Evolutionary conservation across 2,329 filamentous ascomycete genomes (phyloP).

Genomic region (Chaetothyriales sp.): DNA sequence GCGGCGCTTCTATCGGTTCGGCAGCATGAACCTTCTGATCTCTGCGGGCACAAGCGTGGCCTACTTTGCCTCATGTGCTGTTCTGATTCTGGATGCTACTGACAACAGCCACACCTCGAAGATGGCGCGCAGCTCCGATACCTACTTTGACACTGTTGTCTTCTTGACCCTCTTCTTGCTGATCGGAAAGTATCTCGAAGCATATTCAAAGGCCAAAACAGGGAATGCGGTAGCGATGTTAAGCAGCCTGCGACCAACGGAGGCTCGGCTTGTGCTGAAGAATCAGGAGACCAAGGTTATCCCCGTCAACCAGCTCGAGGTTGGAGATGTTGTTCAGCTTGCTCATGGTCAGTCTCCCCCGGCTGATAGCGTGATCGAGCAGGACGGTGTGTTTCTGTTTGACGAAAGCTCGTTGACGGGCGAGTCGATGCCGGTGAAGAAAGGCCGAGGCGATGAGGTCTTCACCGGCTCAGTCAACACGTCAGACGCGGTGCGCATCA

Average conservation of each 20-base stretch:
- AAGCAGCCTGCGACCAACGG: conserved; percentile 60
- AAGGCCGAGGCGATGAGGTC: conserved; percentile 27
- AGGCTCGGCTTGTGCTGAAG: conserved; percentile 50
- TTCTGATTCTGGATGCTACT: conserved; percentile 50
- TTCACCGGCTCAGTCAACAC: conserved; percentile 35
- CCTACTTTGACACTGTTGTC: conserved; percentile 84
- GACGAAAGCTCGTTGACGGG: conserved; percentile 79
- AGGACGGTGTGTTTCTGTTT: conserved; percentile 49
- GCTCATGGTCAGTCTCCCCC: conserved; percentile 70
- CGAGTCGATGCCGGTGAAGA: conserved; percentile 33
- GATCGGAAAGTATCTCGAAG: conserved; percentile 45
- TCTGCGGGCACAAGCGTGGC: conserved; percentile 77
- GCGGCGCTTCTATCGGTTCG: conserved; percentile 75
- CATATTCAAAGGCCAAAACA: conserved; percentile 81
- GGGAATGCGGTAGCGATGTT: conserved; percentile 72
- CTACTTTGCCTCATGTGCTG: conserved; percentile 65
- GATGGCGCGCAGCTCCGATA: conserved; percentile 15
- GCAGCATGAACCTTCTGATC: conserved; percentile 92
- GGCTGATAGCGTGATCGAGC: conserved; percentile 53
- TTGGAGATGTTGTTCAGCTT: conserved; percentile 59
- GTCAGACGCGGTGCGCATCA: conserved; percentile 30
- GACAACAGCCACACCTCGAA: conserved; percentile 6
- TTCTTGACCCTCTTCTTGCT: conserved; percentile 83
- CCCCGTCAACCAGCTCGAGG: conserved; percentile 53
- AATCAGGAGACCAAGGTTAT: conserved; percentile 30